phyloP scores from a whole-genome alignment of 75 land plant genomes.

The Gnetum montanum region DNA sequence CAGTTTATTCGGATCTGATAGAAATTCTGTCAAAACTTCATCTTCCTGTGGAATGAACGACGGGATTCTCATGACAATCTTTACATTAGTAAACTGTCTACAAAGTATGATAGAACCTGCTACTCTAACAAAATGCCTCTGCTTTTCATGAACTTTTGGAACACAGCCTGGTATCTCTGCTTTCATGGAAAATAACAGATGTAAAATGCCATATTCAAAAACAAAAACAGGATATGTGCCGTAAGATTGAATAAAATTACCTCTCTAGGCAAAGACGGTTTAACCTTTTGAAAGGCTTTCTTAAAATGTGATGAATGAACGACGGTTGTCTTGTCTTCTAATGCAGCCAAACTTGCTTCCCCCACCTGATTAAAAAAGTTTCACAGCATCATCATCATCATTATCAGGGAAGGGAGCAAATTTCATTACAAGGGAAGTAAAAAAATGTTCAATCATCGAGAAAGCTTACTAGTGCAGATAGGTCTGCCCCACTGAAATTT shows the following conservation, averaged over 20 bases:
- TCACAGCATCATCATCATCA: neutral
- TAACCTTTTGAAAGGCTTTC: constrained; percentile 20
- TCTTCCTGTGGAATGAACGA: no score
- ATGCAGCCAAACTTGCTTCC: constrained; percentile 65
- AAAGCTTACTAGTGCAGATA: constrained; percentile 62
- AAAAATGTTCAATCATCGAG: neutral
- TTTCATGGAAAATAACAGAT: neutral
- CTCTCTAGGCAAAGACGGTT: constrained; percentile 40
- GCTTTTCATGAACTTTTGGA: constrained; percentile 2
- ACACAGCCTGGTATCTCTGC: constrained; percentile 1
- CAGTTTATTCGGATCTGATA: no score
- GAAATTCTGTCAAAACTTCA: no score
- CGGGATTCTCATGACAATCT: no score
- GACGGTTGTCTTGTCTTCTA: constrained; percentile 33
- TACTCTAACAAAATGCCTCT: no score
- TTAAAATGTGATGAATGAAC: constrained; percentile 38
- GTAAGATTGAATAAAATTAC: constrained; percentile 12
- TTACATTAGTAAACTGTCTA: no score
- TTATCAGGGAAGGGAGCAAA: neutral
- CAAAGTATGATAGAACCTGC: no score
- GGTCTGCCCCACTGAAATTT: constrained; percentile 91
- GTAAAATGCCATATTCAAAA: neutral
- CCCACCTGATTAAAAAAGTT: constrained; percentile 32
- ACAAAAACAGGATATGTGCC: neutral
- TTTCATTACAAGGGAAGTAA: neutral